These are phyloP conservation scores for Collybia nuda DNA, from an alignment of 768 basidiomycete species.

Conservation along the genomic window DNA sequence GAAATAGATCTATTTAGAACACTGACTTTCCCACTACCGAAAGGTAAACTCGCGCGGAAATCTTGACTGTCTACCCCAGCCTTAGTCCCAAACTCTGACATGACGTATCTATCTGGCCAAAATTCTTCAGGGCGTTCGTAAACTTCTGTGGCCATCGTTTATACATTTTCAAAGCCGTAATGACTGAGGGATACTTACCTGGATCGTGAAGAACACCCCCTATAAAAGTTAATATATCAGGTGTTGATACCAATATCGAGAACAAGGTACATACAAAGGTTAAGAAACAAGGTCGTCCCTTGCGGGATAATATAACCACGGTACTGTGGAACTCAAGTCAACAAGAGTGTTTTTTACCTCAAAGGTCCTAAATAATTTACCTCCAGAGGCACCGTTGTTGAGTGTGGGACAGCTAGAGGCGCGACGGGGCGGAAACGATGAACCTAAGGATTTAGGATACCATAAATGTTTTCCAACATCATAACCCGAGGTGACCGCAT, in stretches of 20 bases:
- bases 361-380: background rate
- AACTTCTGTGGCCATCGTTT: background rate
- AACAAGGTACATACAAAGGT: too few relatives aligned
- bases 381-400: background rate
- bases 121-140: background rate
- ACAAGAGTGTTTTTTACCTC: background rate
- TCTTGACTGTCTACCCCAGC: background rate
- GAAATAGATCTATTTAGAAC: too few relatives aligned
- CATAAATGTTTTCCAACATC: background rate
- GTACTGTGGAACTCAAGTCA: background rate
- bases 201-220: background rate
- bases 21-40: background rate
- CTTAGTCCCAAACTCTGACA: background rate
- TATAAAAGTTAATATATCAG: background rate
- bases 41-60: background rate
- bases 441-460: conserved; percentile 4
- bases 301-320: background rate
- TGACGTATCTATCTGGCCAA: background rate
- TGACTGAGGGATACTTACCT: background rate
- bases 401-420: conserved; percentile 17
- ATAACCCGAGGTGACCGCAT: background rate
- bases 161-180: background rate
- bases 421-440: conserved; percentile 18
- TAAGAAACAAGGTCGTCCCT: background rate
- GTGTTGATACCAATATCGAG: background rate